Base-by-base conservation (phyloP, 2,329 filamentous ascomycete species). In the Beauveria sp. region DNA sequence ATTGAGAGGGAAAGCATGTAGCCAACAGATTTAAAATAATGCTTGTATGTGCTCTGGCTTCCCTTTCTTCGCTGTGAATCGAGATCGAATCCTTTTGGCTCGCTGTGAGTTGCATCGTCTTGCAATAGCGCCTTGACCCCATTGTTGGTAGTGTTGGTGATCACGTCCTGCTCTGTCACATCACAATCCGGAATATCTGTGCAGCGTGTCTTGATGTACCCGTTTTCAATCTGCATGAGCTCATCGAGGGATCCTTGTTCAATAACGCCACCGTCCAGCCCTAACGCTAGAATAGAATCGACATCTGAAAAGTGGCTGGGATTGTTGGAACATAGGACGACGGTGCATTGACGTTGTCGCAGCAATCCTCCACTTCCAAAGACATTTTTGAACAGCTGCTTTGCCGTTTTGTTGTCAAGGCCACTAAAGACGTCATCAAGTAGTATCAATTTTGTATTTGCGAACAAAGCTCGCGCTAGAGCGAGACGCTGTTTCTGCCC, bases 241-340 rank as follows among this genome's bases (percentile, higher is more conserved):
- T 70, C 65, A 0, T 60, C 16, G 55, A 72, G 73, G 5, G 49
- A 58, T 0, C 73, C 73, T 40, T 82, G 74, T 38, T 83, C 79
- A 0, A 76, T 67, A 1, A 82, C 75, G 5, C 9, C 42, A 12
- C 30, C 9, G 30, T 9, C 56, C 72, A 0, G 65, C 42, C 0
- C 73, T 74, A 0, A 84, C 72, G 75, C 78, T 45, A 83, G 75
- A 8, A 83, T 76, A 40, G 79, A 75, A 50, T 83, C 78, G 60
- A 70, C 77, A 42, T 66, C 65, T 0, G 72, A 69, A 3, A 77
- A 58, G 51, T 71, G 68, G 0, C 68, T 65, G 5, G 73, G 63
- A 0, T 71, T 71, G 47, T 75, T 72, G 1, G 70, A 73, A 47
- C 73, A 70, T 1, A 83, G 67, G 1, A 84, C 60, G 0, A 76